phyloP scores from a whole-genome alignment of 495 filamentous ascomycete genomes.

The Apiosordaria backusii region DNA sequence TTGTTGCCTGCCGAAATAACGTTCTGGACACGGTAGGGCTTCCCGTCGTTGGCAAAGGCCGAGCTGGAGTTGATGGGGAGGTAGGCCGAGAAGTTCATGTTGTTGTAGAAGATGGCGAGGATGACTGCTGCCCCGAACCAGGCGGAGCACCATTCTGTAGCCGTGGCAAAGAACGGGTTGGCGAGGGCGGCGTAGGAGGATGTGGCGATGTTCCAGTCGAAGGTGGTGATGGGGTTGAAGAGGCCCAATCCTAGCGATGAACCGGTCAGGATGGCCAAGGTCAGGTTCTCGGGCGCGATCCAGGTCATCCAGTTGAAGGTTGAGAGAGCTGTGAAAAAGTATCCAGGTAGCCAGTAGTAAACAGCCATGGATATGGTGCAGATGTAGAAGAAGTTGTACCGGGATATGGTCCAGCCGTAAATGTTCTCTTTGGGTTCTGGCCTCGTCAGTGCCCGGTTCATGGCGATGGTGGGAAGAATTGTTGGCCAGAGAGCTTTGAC shows the following conservation, averaged over 20 bases:
- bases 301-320: conserved; percentile 44
- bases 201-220: conserved; percentile 36
- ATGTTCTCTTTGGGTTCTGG: conserved; percentile 27
- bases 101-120: conserved; percentile 50
- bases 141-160: conserved; percentile 28
- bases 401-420: conserved; percentile 39
- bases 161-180: conserved; percentile 34
- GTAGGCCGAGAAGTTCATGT: conserved; percentile 48
- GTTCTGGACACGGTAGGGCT: conserved; percentile 48
- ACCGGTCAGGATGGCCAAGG: conserved; percentile 31
- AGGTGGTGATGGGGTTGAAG: conserved; percentile 35
- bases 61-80: conserved; percentile 47
- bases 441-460: conserved; percentile 32
- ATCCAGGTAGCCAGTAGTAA: conserved; percentile 40
- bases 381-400: conserved; percentile 39
- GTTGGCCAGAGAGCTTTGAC: conserved; percentile 34
- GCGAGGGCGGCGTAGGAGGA: conserved; percentile 33
- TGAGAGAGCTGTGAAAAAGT: conserved; percentile 35
- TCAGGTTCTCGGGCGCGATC: conserved; percentile 37
- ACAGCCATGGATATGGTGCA: conserved; percentile 29
- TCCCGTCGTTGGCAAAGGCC: conserved; percentile 56
- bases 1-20: conserved; percentile 48
- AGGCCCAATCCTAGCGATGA: conserved; percentile 27
- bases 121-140: conserved; percentile 39
- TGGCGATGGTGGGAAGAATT: conserved; percentile 30